Percentiles rank a stretch among this genome's conserved stretches.
These are phyloP conservation scores for Mycena sp. DNA, from an alignment of 1,284 basidiomycete genomes.

Conservation along the genomic window DNA sequence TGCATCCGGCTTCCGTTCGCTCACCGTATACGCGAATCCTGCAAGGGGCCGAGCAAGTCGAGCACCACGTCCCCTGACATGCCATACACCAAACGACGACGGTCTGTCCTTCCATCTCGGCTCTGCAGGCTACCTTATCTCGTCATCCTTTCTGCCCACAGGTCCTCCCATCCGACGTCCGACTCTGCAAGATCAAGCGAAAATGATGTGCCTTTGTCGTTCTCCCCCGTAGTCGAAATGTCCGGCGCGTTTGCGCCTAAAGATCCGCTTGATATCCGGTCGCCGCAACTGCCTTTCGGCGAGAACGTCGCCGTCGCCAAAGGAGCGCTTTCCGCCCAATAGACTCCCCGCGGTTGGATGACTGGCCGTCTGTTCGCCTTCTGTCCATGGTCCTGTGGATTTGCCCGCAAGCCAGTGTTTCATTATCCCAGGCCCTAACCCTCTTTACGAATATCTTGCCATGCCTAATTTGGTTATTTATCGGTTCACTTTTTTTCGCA, in stretches of 20 bases:
- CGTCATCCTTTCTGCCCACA: conserved; percentile 31
- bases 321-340: conserved; percentile 58
- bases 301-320: conserved; percentile 71
- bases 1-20: conserved; percentile 14
- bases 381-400: conserved; percentile 5
- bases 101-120: conserved; percentile 46
- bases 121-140: conserved; percentile 31
- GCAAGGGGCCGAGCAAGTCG: conserved; percentile 68
- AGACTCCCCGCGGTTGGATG: conserved; percentile 14
- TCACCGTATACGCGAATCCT: conserved; percentile 18
- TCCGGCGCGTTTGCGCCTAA: conserved; percentile 54
- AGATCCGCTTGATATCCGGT: conserved; percentile 62
- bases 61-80: conserved; percentile 72
- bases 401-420: conserved; percentile 13
- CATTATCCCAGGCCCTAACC: conserved; percentile 3
- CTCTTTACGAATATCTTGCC: conserved; percentile 25
- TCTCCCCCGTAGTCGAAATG: conserved; percentile 43
- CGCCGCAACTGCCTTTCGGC: conserved; percentile 69
- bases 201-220: conserved; percentile 44
- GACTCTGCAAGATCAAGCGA: conserved; percentile 51
- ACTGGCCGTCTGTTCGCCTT: conserved; percentile 2
- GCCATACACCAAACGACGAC: conserved; percentile 76
- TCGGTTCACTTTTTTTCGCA: conserved; percentile 22
- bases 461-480: conserved; percentile 21
- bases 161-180: conserved; percentile 45